Evolutionary conservation across 148 eudicot species (phyloP), one percentile per base, ranked within the genome.

Genomic region (Vaccinium myrtillus): DNA sequence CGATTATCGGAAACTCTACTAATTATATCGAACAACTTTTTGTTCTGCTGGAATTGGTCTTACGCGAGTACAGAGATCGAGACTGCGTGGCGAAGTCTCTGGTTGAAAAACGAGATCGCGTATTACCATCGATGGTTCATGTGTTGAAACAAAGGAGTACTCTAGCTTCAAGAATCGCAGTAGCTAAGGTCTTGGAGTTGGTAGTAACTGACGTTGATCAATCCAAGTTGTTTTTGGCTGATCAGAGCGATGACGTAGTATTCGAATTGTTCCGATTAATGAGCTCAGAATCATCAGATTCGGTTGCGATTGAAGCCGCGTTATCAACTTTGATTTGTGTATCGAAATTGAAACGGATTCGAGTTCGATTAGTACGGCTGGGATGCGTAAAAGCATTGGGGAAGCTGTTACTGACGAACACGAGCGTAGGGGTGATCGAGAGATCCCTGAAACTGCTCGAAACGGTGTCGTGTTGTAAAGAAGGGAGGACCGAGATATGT

Each of bases 401-500:
- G 10, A 81, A 63, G 67, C 51, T 86, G 36, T 53, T 90, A 7
- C 36, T 79, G 2, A 46, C 84, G 61, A 61, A 86, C 8, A 19
- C 83, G 71, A 71, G 75, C 10, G 70, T 82, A 4, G 30, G 56
- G 8, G 25, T 79, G 9, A 77, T 67, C 21, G 98, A 94, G 50
- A 83, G 77, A 4, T 80, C 80, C 8, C 48, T 94, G 76, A 90
- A 85, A 77, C 78, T 91, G 1, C 55, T 93, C 10, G 96, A 94
- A 69, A 86, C 86, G 87, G 50, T 87, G 14, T 85, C 90, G 8
- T 84, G 91, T 63, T 87, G 91, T 56, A 83, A 85, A n/a, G 98
- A 93, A 77, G 98, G 96, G 11, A 83, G 98, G n/a, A 75, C 8
- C 1, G 93, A 92, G 80, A 90, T 94, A 1, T 82, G 88, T 1